Base-by-base conservation (phyloP, 2,329 filamentous ascomycete genomes). In the Neonectria punicea region DNA sequence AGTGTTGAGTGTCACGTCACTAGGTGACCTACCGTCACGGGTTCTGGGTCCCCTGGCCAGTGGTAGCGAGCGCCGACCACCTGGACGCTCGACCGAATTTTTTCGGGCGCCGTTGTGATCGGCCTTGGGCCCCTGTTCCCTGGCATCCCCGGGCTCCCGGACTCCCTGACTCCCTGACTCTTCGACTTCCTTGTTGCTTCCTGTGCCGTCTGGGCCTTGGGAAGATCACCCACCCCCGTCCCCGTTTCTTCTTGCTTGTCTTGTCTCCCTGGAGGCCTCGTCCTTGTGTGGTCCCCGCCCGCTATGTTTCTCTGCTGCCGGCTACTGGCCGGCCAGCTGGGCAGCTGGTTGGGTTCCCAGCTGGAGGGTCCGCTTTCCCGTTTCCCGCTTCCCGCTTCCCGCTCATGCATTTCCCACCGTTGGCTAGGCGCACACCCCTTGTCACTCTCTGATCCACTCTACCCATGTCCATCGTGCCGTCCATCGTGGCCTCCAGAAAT, bases 71-170 rank as follows among this genome's bases (percentile, higher is more conserved):
- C 61, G 69, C 64, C 59, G 67, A 51, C 51, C 46, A 59, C n/a
- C n/a, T 43, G n/a, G 39, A 11, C 64, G 41, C 49, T 44, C 39
- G 67, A 69, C 72, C 72, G 72, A 74, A 72, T 64, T 57, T 49
- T 65, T 72, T 74, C 72, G 72, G 72, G 69, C 69, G 60, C 65
- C 63, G 70, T 73, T 72, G 64, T 61, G 59, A 58, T 69, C 61
- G 63, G 66, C 58, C 65, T 66, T 53, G 65, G 57, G 53, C 59
- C 18, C 50, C 43, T 20, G 28, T 41, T 13, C 18, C 49, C n/a
- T 58, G 51, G 25, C 5, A 46, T 16, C 43, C 55, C 55, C 25
- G 25, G 25, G 25, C 25, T 25, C 25, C 25, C 5, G 5, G 25
- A 25, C 25, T 25, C 25, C 25, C 25, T 25, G 5, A 25, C 25